Conservation (phyloP, 352 stramenopile genomes). For the Phytophthora kernoviae region DNA sequence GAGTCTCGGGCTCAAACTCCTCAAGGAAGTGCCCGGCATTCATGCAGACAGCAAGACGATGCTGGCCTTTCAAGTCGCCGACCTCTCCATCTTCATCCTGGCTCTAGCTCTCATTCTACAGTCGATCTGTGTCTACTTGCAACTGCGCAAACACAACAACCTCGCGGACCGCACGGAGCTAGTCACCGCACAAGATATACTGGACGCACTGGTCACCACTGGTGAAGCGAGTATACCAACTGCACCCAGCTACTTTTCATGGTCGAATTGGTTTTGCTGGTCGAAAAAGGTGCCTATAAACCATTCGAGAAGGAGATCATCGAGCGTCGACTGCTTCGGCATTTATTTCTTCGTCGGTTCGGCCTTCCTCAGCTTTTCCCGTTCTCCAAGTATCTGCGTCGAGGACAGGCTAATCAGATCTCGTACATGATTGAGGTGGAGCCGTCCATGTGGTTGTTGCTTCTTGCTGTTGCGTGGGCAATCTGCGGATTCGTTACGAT, state of each 20-base stretch:
- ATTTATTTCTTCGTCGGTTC: constrained; percentile 52
- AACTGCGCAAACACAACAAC: constrained; percentile 43
- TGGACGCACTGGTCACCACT: constrained; percentile 27
- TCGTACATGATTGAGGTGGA: constrained; percentile 82
- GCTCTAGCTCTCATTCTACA: constrained; percentile 60
- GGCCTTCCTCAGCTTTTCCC: constrained; percentile 59
- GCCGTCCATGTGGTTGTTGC: constrained; percentile 65
- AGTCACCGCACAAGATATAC: constrained; percentile 46
- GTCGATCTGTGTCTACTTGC: constrained; percentile 51
- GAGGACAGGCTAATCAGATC: constrained; percentile 79
- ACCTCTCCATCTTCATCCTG: constrained; percentile 63
- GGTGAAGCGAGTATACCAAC: constrained; percentile 4
- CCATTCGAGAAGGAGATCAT: constrained; percentile 23
- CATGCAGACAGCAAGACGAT: constrained; percentile 38
- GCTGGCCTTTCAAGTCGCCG: constrained; percentile 57
- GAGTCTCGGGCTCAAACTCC: constrained; percentile 57
- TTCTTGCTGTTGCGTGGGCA: constrained; percentile 50
- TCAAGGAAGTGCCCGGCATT: constrained; percentile 42
- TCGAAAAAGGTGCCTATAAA: not conserved
- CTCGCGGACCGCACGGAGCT: constrained; percentile 46
- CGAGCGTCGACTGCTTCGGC: constrained; percentile 43
- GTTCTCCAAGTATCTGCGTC: constrained; percentile 78
- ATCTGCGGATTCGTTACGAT: constrained; percentile 31
- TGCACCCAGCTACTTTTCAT: not conserved
- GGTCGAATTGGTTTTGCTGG: constrained; percentile 15